Conservation (phyloP, 768 basidiomycete genomes). For the Lactarius sanguifluus region DNA sequence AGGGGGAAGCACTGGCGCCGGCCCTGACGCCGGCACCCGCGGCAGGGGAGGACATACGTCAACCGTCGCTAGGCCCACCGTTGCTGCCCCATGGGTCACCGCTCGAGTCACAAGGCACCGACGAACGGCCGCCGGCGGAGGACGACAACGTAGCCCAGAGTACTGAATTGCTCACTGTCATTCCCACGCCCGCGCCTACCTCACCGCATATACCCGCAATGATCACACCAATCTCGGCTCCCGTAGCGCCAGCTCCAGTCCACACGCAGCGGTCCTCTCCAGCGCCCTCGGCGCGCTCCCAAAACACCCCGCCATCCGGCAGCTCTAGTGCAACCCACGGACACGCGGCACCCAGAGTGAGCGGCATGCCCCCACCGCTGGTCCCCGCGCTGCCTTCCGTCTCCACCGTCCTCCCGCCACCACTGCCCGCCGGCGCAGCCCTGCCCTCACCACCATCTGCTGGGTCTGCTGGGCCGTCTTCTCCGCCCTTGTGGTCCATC, state of each 20-base stretch:
- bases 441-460: background rate
- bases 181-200: background rate
- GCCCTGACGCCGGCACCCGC: background rate
- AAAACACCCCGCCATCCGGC: background rate
- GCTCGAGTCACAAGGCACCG: background rate
- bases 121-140: background rate
- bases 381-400: background rate
- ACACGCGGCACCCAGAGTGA: background rate
- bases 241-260: background rate
- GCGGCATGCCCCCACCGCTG: background rate
- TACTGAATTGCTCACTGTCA: background rate
- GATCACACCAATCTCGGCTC: background rate
- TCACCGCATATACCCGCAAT: background rate
- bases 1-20: background rate
- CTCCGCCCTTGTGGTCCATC: background rate
- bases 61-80: background rate
- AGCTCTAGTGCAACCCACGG: background rate
- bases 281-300: background rate
- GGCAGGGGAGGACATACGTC: background rate
- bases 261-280: background rate
- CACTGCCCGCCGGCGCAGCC: background rate
- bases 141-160: background rate
- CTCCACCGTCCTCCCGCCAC: background rate
- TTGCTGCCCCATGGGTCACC: background rate
- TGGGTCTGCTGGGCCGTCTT: background rate